Evolutionary conservation across 192 early-diverging fungal genomes (phyloP), one percentile per base, ranked within the genome.

Genomic region (Irineochytrium annulatum): DNA sequence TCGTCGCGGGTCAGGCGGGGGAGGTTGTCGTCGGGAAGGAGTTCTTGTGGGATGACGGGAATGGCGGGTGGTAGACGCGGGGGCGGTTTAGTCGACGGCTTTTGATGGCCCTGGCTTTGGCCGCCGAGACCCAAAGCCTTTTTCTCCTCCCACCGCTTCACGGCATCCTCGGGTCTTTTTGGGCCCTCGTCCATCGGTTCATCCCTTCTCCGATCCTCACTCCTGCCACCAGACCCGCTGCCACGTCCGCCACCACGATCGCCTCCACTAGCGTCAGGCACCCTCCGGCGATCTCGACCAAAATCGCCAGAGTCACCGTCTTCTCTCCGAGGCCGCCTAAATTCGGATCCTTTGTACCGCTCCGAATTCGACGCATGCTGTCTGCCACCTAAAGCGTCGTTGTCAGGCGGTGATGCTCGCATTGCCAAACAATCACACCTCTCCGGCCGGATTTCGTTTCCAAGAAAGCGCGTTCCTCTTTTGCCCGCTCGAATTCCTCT

Each of bases 401-500:
- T 20, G n/a, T 33, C 22, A n/a, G 1, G 43, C 2, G 35, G n/a
- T 20, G 37, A 14, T 1, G 13, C 13, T 34, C 24, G 17, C 45
- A 26, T 37, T 6, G 2, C 5, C 24, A 34, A 3, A 28, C 13
- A 13, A 24, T 53, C 46, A 26, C 69, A 56, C 6, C 29, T 31
- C 43, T 20, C 55, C 49, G 32, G 62, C 54, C 52, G 28, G 45
- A 68, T 29, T 71, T 69, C 3, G 63, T 33, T 29, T 89, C 86
- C 31, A 91, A 57, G 55, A 78, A 85, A 34, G 63, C 78, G 28
- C 82, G 72, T 55, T 91, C 89, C 33, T 73, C 73, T 30, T 86
- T 45, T 32, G 86, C 85, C 32, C 85, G 79, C 34, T 87, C 57
- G 26, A 78, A 82, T 51, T 83, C 87, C 32, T 82, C 80, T 65